Percentiles rank a stretch among this genome's conserved stretches.
Evolutionary conservation across 306 rosid genomes (phyloP).

Genomic region (Pterocarpus macrocarpus): DNA sequence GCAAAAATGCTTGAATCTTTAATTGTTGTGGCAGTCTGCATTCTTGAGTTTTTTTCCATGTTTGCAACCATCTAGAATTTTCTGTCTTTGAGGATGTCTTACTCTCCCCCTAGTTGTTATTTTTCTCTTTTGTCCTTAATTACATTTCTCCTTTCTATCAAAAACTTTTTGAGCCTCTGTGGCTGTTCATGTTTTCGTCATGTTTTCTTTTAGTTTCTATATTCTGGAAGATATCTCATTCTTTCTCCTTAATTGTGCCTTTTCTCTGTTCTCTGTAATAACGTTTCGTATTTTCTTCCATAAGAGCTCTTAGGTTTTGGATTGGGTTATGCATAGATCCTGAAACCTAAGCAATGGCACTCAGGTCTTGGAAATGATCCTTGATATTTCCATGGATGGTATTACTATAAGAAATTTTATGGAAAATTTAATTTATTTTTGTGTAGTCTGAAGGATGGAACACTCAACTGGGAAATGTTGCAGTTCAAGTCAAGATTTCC

Average conservation of each 20-base stretch:
- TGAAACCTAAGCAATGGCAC: neutral
- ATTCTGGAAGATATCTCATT: neutral
- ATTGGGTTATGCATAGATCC: neutral
- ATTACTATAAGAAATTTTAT: conserved; percentile 26
- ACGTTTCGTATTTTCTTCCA: neutral
- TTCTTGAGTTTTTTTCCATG: too few species aligned
- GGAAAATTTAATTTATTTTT: conserved; percentile 23
- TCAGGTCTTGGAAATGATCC: conserved; percentile 5
- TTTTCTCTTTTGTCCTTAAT: neutral
- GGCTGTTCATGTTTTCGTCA: neutral
- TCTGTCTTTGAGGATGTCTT: neutral
- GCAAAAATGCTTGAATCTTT: too few species aligned
- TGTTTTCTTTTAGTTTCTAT: neutral
- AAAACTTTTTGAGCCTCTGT: neutral
- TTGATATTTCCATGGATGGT: conserved; percentile 19
- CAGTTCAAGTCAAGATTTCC: conserved; percentile 95
- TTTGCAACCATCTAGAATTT: neutral
- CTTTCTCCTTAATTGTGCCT: neutral
- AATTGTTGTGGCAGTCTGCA: too few species aligned
- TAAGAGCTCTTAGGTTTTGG: neutral
- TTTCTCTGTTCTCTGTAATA: conserved; percentile 1
- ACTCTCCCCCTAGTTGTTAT: neutral
- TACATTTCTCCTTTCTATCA: neutral
- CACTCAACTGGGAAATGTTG: conserved; percentile 87
- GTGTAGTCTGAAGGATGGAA: conserved; percentile 88